Conservation (phyloP, 2,329 filamentous ascomycete species). For the Fusarium zealandicum region DNA sequence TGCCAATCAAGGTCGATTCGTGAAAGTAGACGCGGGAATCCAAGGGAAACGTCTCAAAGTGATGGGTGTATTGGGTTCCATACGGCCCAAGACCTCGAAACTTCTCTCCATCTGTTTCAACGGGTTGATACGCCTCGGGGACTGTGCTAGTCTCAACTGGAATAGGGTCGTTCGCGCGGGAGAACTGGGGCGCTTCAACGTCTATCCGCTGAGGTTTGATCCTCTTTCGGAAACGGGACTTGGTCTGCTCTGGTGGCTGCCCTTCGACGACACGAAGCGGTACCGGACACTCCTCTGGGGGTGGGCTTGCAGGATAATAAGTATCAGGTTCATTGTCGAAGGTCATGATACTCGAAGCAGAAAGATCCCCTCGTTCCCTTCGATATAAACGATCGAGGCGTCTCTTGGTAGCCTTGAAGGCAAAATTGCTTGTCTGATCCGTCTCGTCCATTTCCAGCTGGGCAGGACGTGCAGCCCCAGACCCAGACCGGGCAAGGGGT, state of each 20-base stretch:
- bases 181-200: constrained; percentile 59
- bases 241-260: constrained; percentile 12
- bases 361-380: constrained; percentile 44
- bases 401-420: constrained; percentile 61
- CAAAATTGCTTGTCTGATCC: constrained; percentile 44
- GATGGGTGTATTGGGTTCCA: constrained; percentile 66
- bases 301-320: constrained; percentile 31
- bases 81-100: constrained; percentile 65
- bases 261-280: constrained; percentile 30
- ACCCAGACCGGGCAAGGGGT: constrained; percentile 18
- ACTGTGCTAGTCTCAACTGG: constrained; percentile 19
- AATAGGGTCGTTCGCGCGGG: constrained; percentile 61
- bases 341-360: constrained; percentile 27
- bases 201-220: constrained; percentile 55
- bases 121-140: constrained; percentile 9
- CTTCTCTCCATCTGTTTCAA: constrained; percentile 37
- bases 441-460: constrained; percentile 61
- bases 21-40: constrained; percentile 65
- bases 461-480: constrained; percentile 53
- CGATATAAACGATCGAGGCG: constrained; percentile 63
- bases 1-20: constrained; percentile 64
- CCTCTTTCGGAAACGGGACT: constrained; percentile 53
- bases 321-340: constrained; percentile 24
- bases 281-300: constrained; percentile 35
- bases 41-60: constrained; percentile 69